Percentiles rank a stretch among this genome's conserved stretches.
phyloP scores from a whole-genome alignment of 805 yeast genomes.

The Pichia eremophila region DNA sequence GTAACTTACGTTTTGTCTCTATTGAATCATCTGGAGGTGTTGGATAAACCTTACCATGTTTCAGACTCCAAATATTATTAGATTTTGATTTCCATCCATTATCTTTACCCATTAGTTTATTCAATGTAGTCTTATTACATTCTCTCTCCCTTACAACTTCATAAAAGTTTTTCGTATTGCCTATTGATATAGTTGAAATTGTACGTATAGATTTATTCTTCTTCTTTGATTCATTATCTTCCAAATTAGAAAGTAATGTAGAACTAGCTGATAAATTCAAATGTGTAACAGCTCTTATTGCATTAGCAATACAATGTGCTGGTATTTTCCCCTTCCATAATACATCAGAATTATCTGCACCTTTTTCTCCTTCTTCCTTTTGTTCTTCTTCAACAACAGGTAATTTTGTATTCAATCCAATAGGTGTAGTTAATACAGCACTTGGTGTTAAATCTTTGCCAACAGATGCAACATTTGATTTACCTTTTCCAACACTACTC shows the following conservation, averaged over 20 bases:
- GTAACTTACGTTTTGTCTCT: background rate
- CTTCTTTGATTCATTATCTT: background rate
- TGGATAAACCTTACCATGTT: slow-evolving; percentile 15
- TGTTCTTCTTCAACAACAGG: slow-evolving; percentile 13
- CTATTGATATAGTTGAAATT: background rate
- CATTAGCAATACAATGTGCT: slow-evolving; percentile 34
- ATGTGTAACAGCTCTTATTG: slow-evolving; percentile 25
- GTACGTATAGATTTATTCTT: background rate
- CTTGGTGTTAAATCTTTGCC: slow-evolving; percentile 27
- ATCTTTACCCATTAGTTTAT: background rate
- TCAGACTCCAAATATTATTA: background rate
- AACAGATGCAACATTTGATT: background rate
- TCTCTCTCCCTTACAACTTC: slow-evolving; percentile 4
- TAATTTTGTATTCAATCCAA: slow-evolving; percentile 27
- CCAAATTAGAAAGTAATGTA: background rate
- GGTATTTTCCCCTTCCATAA: slow-evolving; percentile 33
- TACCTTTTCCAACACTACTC: background rate
- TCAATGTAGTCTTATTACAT: background rate
- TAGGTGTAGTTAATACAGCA: slow-evolving; percentile 30
- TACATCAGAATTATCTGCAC: background rate
- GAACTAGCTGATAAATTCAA: background rate
- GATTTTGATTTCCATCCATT: background rate
- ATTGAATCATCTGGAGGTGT: slow-evolving; percentile 29
- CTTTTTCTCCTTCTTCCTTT: background rate
- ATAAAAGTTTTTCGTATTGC: background rate